phyloP scores from a whole-genome alignment of 2,329 filamentous ascomycete species.

The Capronia epimyces region DNA sequence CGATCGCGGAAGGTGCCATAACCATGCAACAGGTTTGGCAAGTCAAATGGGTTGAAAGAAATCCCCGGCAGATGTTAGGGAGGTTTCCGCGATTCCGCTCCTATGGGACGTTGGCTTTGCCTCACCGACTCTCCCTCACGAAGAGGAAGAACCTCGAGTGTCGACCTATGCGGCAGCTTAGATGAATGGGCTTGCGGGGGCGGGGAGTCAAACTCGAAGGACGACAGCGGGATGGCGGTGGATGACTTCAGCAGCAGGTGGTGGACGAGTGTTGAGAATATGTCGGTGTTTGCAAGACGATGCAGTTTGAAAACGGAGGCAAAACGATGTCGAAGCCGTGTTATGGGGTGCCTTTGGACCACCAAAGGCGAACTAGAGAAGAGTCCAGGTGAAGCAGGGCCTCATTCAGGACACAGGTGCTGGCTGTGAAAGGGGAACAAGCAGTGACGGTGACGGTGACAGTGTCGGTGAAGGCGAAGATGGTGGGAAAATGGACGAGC shows the following conservation, averaged over 20 bases:
- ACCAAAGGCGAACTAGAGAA: conserved; percentile 24
- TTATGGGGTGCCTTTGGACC: conserved; percentile 25
- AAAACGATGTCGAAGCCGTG: conserved; percentile 28
- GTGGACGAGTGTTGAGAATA: conserved; percentile 46
- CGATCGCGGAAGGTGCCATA: conserved; percentile 67
- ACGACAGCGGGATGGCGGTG: conserved; percentile 14
- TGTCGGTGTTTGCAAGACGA: conserved; percentile 40
- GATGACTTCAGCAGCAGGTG: conserved; percentile 38
- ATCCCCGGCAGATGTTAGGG: conserved; percentile 62
- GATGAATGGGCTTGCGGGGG: conserved; percentile 53
- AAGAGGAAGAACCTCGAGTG: conserved; percentile 98
- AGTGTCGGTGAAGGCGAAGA: conserved; percentile 2
- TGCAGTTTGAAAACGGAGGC: conserved; percentile 40
- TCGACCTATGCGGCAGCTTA: conserved; percentile 99
- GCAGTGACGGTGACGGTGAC: conserved; percentile 1
- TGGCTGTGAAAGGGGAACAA: neutral
- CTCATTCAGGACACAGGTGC: neutral
- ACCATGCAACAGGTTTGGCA: conserved; percentile 46
- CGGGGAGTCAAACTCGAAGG: conserved; percentile 24
- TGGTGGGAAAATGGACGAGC: conserved; percentile 10
- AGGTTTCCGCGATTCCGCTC: conserved; percentile 89
- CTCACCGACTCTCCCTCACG: conserved; percentile 98
- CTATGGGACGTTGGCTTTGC: conserved; percentile 77
- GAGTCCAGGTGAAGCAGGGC: neutral
- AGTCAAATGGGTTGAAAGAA: conserved; percentile 27